phyloP scores from a whole-genome alignment of 2,329 filamentous ascomycete genomes.

The Exophiala viscosa region DNA sequence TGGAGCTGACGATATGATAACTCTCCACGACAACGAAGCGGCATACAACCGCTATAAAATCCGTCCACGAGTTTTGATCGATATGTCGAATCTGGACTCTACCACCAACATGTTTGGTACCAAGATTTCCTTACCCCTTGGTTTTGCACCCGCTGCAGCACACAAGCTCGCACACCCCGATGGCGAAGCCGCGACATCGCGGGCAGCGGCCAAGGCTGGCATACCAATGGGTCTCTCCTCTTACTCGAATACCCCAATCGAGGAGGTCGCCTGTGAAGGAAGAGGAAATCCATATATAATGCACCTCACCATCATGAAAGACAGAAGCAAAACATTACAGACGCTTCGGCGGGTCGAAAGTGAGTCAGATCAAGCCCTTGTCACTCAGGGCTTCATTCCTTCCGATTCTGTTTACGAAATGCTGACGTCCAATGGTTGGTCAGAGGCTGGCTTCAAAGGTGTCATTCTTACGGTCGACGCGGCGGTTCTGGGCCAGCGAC shows the following conservation, averaged over 20 bases:
- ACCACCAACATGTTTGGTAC: slow-evolving; percentile 33
- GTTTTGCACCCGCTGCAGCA: slow-evolving; percentile 41
- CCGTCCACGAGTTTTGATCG: slow-evolving; percentile 45
- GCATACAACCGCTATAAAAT: slow-evolving; percentile 24
- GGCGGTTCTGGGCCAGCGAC: slow-evolving; percentile 45
- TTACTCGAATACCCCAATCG: slow-evolving; percentile 44
- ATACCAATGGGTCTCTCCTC: slow-evolving; percentile 49
- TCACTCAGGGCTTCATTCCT: too few relatives aligned
- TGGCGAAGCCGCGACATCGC: slow-evolving; percentile 49
- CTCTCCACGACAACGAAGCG: neutral
- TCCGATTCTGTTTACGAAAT: too few relatives aligned
- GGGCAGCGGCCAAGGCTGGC: slow-evolving; percentile 42
- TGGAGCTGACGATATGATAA: neutral
- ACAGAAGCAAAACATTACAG: too few relatives aligned
- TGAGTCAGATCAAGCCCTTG: too few relatives aligned
- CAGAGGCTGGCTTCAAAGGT: slow-evolving; percentile 44
- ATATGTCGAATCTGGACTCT: slow-evolving; percentile 38
- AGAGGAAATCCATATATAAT: slow-evolving; percentile 6
- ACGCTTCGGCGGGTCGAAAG: too few relatives aligned
- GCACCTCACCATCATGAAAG: too few relatives aligned
- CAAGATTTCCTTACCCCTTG: slow-evolving; percentile 37
- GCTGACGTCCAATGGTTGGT: too few relatives aligned
- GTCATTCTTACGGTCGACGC: slow-evolving; percentile 51
- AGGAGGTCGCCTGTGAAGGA: slow-evolving; percentile 40
- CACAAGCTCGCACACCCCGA: slow-evolving; percentile 31